A percentile compares a stretch with the other conserved stretches of the same genome.
phyloP scores from a whole-genome alignment of 1,284 basidiomycete genomes.

The Cutaneotrichosporon arboriforme region DNA sequence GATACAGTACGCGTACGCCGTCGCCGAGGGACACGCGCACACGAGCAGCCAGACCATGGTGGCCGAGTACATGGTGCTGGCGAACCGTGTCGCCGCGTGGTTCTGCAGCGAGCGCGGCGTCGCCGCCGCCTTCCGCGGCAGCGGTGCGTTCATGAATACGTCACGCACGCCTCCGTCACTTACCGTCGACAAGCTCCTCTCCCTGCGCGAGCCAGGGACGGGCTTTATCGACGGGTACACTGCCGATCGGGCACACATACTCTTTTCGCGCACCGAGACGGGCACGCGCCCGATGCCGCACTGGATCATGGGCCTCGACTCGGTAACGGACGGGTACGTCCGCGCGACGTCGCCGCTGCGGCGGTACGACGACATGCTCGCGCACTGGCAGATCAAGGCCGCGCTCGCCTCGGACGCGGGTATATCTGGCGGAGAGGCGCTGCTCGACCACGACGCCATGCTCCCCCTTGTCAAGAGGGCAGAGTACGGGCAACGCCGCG shows the following conservation, averaged over 20 bases:
- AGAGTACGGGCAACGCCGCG: conserved; percentile 19
- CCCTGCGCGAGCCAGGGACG: background rate
- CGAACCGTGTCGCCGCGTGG: conserved; percentile 67
- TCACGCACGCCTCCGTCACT: background rate
- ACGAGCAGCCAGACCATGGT: conserved; percentile 52
- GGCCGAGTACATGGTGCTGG: conserved; percentile 77
- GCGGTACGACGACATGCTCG: conserved; percentile 74
- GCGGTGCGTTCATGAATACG: conserved; percentile 44
- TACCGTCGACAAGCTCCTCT: conserved; percentile 10
- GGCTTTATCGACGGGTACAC: background rate
- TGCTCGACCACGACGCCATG: conserved; percentile 27
- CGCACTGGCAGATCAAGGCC: conserved; percentile 92
- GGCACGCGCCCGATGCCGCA: conserved; percentile 49
- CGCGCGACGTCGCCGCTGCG: conserved; percentile 85
- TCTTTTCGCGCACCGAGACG: background rate
- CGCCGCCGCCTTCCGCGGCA: conserved; percentile 62
- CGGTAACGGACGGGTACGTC: conserved; percentile 61
- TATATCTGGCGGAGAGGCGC: conserved; percentile 1
- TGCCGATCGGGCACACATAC: background rate
- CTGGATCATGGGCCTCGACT: conserved; percentile 61
- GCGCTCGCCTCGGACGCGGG: conserved; percentile 50
- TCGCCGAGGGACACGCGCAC: background rate
- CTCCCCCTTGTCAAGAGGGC: conserved; percentile 14
- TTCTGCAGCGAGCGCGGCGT: conserved; percentile 63
- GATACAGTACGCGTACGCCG: conserved; percentile 4